phyloP scores from a whole-genome alignment of 2,329 filamentous ascomycete species.

The Rutstroemia sydowiana region DNA sequence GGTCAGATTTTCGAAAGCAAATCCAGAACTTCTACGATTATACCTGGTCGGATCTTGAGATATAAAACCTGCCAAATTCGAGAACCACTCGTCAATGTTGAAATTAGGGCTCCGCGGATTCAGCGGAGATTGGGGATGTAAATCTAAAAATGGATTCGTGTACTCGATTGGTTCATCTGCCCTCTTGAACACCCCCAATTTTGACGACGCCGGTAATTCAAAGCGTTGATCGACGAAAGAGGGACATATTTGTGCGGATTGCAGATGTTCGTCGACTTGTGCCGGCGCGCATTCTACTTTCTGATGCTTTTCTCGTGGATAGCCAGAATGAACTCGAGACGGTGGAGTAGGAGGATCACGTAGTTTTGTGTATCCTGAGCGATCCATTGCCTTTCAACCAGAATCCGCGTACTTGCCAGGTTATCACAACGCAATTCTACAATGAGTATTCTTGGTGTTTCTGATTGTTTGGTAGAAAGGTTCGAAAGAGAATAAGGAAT shows the following conservation, averaged over 20 bases:
- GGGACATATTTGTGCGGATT: not conserved
- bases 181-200: not conserved
- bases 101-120: conserved; percentile 46
- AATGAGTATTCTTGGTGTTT: no score
- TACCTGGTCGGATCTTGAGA: conserved; percentile 39
- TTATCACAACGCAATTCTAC: no score
- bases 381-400: not conserved
- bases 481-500: no score
- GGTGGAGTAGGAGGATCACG: conserved; percentile 3
- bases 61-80: conserved; percentile 12
- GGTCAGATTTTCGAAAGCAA: conserved; percentile 60
- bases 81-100: conserved; percentile 44
- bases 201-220: not conserved
- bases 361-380: conserved; percentile 5
- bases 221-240: conserved; percentile 1
- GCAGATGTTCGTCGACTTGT: not conserved
- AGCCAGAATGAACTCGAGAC: conserved; percentile 7
- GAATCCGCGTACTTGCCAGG: no score
- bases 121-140: conserved; percentile 23
- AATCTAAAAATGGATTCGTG: conserved; percentile 12
- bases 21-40: conserved; percentile 46
- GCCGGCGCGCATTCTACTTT: conserved; percentile 7
- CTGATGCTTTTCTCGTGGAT: conserved; percentile 9
- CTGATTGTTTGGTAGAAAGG: no score
- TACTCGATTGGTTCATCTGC: not conserved